Conservation (phyloP, 2,329 filamentous ascomycete genomes). For the Clarireedia hainanense region DNA sequence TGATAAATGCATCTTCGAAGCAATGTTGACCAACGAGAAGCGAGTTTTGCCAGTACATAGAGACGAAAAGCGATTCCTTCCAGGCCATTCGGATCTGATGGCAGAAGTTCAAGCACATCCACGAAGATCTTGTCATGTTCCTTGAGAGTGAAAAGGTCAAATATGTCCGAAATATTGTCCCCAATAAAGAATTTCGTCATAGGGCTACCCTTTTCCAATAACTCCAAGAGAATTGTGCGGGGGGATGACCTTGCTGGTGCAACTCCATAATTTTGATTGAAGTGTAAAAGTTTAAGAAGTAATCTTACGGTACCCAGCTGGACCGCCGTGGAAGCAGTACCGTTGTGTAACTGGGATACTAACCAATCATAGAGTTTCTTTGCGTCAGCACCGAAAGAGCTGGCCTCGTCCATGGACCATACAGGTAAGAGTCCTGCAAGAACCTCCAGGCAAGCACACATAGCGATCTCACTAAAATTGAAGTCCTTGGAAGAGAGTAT, state of each 20-base stretch:
- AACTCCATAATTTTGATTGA: slow-evolving; percentile 58
- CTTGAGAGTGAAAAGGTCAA: slow-evolving; percentile 73
- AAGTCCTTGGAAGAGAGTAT: slow-evolving; percentile 52
- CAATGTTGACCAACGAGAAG: slow-evolving; percentile 77
- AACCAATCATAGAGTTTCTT: slow-evolving; percentile 76
- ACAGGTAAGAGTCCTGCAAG: slow-evolving; percentile 42
- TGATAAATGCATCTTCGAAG: slow-evolving; percentile 84
- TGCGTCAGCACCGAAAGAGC: slow-evolving; percentile 56
- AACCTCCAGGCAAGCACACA: slow-evolving; percentile 59
- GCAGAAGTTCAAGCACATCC: slow-evolving; percentile 75
- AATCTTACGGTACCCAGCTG: slow-evolving; percentile 61
- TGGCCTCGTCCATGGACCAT: slow-evolving; percentile 28
- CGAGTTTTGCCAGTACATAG: slow-evolving; percentile 67
- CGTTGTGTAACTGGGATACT: slow-evolving; percentile 55
- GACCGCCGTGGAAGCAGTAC: slow-evolving; percentile 60
- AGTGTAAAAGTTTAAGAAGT: slow-evolving; percentile 60
- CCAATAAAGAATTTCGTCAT: slow-evolving; percentile 70
- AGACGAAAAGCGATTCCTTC: slow-evolving; percentile 85
- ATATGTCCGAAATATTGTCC: slow-evolving; percentile 62
- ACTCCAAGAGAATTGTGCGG: slow-evolving; percentile 64
- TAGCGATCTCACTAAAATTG: slow-evolving; percentile 65
- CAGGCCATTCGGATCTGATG: slow-evolving; percentile 57
- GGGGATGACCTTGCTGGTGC: slow-evolving; percentile 32
- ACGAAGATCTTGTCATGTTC: slow-evolving; percentile 78
- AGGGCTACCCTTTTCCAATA: slow-evolving; percentile 60